A percentile compares a stretch with the other conserved stretches of the same genome.
Conservation (phyloP, 306 rosid genomes). For the Dryas alaskensis region DNA sequence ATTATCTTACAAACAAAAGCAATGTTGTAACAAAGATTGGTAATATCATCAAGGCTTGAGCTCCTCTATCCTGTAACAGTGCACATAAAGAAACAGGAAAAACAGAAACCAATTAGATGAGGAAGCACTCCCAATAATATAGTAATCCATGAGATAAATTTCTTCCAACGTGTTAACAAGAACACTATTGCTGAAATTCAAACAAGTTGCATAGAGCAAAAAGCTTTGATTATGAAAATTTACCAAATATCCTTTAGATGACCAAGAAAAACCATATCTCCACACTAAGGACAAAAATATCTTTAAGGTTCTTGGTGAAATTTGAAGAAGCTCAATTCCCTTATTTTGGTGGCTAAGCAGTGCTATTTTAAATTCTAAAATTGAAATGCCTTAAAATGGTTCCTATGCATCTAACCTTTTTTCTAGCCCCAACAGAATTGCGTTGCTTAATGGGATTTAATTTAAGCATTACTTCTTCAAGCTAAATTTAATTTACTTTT, state of each 20-base stretch:
- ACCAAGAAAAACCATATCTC: too few relatives aligned
- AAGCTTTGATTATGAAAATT: neutral
- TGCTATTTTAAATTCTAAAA: neutral
- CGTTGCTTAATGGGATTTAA: neutral
- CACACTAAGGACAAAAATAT: too few relatives aligned
- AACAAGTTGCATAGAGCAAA: neutral
- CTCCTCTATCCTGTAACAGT: conserved; percentile 51
- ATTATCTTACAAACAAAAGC: conserved; percentile 48
- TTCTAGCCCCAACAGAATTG: neutral
- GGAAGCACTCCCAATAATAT: neutral
- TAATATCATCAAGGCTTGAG: conserved; percentile 26
- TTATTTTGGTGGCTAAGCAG: neutral
- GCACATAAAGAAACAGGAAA: conserved; percentile 16
- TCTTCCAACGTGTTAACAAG: neutral
- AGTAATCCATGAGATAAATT: too few relatives aligned
- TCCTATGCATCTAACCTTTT: neutral
- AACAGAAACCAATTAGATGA: conserved; percentile 10
- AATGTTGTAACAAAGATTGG: conserved; percentile 41
- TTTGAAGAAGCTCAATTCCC: neutral
- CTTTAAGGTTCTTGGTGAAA: too few relatives aligned
- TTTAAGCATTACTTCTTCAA: neutral
- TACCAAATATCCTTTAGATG: too few relatives aligned
- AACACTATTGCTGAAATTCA: neutral
- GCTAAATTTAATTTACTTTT: neutral
- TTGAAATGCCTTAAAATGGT: neutral